Conservation (phyloP, 805 yeast genomes). For the Ogataea neopini region DNA sequence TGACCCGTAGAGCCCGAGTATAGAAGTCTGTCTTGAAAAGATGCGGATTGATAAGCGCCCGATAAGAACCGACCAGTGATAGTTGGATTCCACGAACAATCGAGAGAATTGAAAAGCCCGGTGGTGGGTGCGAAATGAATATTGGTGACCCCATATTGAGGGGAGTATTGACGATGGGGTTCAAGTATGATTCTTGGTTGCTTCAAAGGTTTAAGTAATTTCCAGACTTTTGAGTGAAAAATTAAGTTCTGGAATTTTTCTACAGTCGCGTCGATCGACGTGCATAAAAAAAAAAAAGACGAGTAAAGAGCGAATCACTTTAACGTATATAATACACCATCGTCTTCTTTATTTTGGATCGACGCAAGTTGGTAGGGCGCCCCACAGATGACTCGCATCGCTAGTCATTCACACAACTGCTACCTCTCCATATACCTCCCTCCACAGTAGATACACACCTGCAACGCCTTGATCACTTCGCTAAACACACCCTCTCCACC, state of each 20-base stretch:
- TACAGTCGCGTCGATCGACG: too few species aligned
- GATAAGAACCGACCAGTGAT: conserved; percentile 48
- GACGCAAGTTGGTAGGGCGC: too few species aligned
- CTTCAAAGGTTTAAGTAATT: background rate
- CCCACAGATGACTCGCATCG: background rate
- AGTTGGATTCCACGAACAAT: conserved; percentile 56
- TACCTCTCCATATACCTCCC: conserved; percentile 17
- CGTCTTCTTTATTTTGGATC: too few species aligned
- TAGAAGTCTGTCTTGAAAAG: conserved; percentile 39
- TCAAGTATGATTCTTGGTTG: too few species aligned
- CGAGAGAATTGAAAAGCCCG: conserved; percentile 50
- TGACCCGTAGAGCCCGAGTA: conserved; percentile 36
- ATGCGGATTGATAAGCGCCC: conserved; percentile 47
- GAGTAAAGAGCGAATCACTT: too few species aligned
- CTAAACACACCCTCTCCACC: conserved; percentile 9
- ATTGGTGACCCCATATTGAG: conserved; percentile 58
- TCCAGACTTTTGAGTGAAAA: background rate
- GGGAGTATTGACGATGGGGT: background rate
- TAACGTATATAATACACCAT: too few species aligned
- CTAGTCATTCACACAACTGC: background rate
- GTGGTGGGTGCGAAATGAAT: conserved; percentile 56
- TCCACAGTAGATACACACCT: conserved; percentile 29
- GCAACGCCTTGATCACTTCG: conserved; percentile 23
- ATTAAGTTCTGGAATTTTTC: too few species aligned
- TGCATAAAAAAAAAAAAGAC: too few species aligned